These are phyloP conservation scores for Sclerotiophoma versabilis DNA, from an alignment of 2,329 filamentous ascomycete genomes.

Conservation along the genomic window DNA sequence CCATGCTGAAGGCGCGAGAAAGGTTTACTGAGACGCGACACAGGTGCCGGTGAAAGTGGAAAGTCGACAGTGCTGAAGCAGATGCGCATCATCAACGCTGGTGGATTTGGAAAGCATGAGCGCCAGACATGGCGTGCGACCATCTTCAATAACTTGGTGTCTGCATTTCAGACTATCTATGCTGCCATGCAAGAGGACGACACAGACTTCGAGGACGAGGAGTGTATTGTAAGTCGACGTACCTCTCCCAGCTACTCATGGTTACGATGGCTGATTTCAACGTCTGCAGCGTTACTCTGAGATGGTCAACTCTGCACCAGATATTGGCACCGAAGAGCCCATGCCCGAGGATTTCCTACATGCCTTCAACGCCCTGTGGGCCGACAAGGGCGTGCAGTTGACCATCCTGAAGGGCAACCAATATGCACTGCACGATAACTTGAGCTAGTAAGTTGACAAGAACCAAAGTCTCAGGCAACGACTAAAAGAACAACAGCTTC, in stretches of 20 bases:
- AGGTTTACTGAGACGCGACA: conserved; percentile 33
- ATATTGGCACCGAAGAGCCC: conserved; percentile 81
- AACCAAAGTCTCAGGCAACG: neutral
- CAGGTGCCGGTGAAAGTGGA: conserved; percentile 92
- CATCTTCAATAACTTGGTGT: conserved; percentile 92
- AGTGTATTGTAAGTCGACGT: conserved; percentile 74
- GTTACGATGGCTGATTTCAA: conserved; percentile 1
- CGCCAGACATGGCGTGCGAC: conserved; percentile 93
- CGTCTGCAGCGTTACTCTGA: conserved; percentile 74
- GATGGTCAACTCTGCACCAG: conserved; percentile 77
- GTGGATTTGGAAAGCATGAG: conserved; percentile 88
- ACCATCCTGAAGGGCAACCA: conserved; percentile 96
- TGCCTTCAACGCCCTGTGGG: conserved; percentile 86
- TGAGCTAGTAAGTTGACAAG: conserved; percentile 75
- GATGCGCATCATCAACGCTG: conserved; percentile 97
- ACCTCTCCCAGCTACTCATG: neutral
- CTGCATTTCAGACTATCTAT: conserved; percentile 88
- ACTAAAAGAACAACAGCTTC: conserved; percentile 66
- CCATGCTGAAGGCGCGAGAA: neutral
- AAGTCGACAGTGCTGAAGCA: conserved; percentile 98
- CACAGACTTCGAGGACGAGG: conserved; percentile 78
- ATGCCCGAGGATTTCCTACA: conserved; percentile 79
- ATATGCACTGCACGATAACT: conserved; percentile 94
- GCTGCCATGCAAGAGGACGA: conserved; percentile 89
- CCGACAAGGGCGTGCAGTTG: conserved; percentile 79